Conservation (phyloP, 78 protist species). For the Cavenderia fasciculata region DNA sequence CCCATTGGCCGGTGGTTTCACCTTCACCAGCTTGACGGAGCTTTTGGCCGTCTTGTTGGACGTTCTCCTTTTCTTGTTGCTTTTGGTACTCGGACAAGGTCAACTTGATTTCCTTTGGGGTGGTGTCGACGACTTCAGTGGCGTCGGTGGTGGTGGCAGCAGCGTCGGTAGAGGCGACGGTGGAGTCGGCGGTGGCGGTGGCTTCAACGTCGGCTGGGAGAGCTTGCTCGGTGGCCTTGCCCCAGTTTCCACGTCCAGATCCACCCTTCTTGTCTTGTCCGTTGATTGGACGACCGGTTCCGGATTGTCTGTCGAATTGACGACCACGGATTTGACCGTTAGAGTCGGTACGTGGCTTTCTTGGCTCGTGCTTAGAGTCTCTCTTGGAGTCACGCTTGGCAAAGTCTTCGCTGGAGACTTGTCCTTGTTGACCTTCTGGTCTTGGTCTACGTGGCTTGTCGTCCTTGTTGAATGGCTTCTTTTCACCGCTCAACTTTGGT, state of each 20-base stretch:
- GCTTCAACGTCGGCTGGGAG: not conserved
- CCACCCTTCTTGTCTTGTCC: slow-evolving; percentile 65
- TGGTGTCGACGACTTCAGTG: not conserved
- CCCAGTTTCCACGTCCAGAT: slow-evolving; percentile 73
- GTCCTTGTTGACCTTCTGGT: not conserved
- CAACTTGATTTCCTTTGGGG: slow-evolving; percentile 57
- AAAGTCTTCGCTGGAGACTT: too few relatives aligned
- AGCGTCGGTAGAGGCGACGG: not conserved
- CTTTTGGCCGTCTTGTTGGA: slow-evolving; percentile 8
- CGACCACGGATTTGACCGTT: slow-evolving; percentile 59
- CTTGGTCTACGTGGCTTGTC: slow-evolving; percentile 15
- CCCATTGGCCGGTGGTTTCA: slow-evolving; percentile 57
- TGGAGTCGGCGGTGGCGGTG: slow-evolving; percentile 14
- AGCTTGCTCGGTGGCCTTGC: slow-evolving; percentile 3
- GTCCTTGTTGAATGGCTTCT: not conserved
- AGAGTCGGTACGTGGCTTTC: slow-evolving; percentile 37
- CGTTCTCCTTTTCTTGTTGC: slow-evolving; percentile 25
- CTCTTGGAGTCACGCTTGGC: slow-evolving; percentile 9
- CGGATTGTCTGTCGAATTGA: slow-evolving; percentile 51
- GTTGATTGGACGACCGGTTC: slow-evolving; percentile 57
- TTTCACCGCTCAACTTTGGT: slow-evolving; percentile 17
- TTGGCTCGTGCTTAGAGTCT: slow-evolving; percentile 45
- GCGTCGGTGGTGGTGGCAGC: not conserved
- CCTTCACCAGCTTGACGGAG: slow-evolving; percentile 76
- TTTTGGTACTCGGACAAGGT: slow-evolving; percentile 36